These are phyloP conservation scores for Russula griseocarnosa DNA, from an alignment of 768 basidiomycete genomes.

Conservation along the genomic window DNA sequence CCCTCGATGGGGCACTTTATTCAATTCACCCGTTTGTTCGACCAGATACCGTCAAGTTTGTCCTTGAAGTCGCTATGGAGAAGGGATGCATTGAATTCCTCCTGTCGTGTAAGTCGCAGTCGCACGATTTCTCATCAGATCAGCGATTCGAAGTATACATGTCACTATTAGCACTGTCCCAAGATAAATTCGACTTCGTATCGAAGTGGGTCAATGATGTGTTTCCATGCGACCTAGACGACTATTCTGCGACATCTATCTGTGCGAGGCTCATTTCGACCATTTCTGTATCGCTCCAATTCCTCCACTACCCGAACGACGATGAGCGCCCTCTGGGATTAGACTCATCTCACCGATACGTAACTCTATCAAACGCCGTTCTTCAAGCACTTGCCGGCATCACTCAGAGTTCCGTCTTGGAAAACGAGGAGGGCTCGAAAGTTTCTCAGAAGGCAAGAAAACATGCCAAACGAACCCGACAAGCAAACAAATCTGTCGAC, in stretches of 20 bases:
- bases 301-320: conserved; percentile 6
- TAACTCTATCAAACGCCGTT: conserved; percentile 5
- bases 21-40: conserved; percentile 9
- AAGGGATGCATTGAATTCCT: conserved; percentile 19
- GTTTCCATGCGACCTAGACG: conserved; percentile 9
- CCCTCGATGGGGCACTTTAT: conserved; percentile 10
- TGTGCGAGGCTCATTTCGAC: conserved; percentile 12
- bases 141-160: background rate
- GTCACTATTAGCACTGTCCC: conserved; percentile 9
- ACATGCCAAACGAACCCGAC: conserved; percentile 28
- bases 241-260: conserved; percentile 9
- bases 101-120: conserved; percentile 21
- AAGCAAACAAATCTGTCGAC: conserved; percentile 30
- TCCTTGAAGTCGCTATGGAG: conserved; percentile 17
- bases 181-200: conserved; percentile 14
- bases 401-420: background rate
- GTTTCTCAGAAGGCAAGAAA: conserved; percentile 35
- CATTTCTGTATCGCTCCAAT: conserved; percentile 15
- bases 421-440: conserved; percentile 14
- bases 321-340: conserved; percentile 5
- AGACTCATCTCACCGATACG: conserved; percentile 11
- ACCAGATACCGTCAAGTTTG: conserved; percentile 8
- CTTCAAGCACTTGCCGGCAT: conserved; percentile 5
- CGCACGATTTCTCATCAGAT: background rate
- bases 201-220: conserved; percentile 15